Base-by-base conservation (phyloP, 2,329 filamentous ascomycete species). In the Tolypocladium guangdongense region DNA sequence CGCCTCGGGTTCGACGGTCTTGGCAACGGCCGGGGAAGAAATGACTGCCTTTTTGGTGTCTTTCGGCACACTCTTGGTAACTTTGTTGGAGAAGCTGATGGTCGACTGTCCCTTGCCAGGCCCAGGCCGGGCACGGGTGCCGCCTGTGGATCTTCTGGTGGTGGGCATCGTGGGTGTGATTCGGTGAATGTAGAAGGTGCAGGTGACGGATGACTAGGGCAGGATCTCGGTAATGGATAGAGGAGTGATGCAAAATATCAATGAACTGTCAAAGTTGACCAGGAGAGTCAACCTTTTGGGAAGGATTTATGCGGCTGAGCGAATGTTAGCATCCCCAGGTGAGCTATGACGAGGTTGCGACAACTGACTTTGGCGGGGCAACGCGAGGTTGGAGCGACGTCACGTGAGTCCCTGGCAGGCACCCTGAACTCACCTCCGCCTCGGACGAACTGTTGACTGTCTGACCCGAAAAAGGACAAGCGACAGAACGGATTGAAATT, bases 71-170 rank as follows among this genome's bases (percentile, higher is more conserved):
- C 73, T 66, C 64, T 83, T 83, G 54, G 78, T 82, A 47, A 83
- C 77, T 43, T 72, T 72, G 64, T 76, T 75, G 60, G 78, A 74
- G 70, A 83, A 83, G 64, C 76, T 81, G 55, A 82, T 72, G 38
- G 77, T 82, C 10, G 77, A 75, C 58, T 83, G 80, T 37, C 70
- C 69, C 63, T 75, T 78, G 55, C 64, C 63, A 48, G 69, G 65
- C 10, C 64, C 65, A 22, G 66, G 59, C 30, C 68, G 65, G 53
- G 68, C 60, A 48, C 68, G 65, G 57, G 65, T 61, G 58, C 64
- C 66, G 60, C 68, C 68, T 41, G 73, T 66, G n/a, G 77, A 74
- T 64, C 75, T 72, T 68, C 76, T 70, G 20, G 77, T 76, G 50
- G 69, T 64, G 45, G 77, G 75, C 76, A 81, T 80, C 48, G 58